Evolutionary conservation across 2,329 filamentous ascomycete genomes (phyloP).

Genomic region (Diaporthe batatas): DNA sequence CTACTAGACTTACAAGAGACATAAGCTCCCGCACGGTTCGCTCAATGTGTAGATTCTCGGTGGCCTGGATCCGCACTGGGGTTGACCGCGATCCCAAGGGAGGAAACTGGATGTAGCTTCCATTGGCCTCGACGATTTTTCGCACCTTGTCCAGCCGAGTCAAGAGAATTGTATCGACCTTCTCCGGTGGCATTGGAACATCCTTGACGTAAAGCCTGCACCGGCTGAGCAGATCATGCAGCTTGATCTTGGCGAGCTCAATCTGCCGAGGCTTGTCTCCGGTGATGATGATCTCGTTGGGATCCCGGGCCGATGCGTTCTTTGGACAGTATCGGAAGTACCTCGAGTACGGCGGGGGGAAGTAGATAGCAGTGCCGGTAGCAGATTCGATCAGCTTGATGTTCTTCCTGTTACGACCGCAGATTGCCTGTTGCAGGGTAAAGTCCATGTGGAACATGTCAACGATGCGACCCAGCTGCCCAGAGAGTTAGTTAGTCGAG

Average conservation of each 20-base stretch:
- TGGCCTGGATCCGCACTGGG: slow-evolving; percentile 90
- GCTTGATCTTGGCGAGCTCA: slow-evolving; percentile 87
- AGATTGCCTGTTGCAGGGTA: slow-evolving; percentile 90
- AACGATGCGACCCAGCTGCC: slow-evolving; percentile 77
- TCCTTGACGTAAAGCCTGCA: slow-evolving; percentile 93
- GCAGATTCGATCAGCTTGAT: slow-evolving; percentile 98
- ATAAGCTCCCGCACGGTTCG: slow-evolving; percentile 96
- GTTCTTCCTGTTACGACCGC: slow-evolving; percentile 94
- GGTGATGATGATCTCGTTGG: slow-evolving; percentile 94
- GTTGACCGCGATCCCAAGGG: slow-evolving; percentile 87
- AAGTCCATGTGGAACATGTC: slow-evolving; percentile 87
- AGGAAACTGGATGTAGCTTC: slow-evolving; percentile 94
- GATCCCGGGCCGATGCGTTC: slow-evolving; percentile 83
- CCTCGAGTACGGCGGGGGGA: slow-evolving; percentile 92
- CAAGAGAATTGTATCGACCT: slow-evolving; percentile 94
- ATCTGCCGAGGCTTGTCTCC: slow-evolving; percentile 89
- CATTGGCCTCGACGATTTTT: slow-evolving; percentile 97
- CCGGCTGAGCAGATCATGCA: slow-evolving; percentile 85
- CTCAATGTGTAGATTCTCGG: slow-evolving; percentile 93
- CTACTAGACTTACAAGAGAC: slow-evolving; percentile 76
- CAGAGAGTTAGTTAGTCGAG: slow-evolving; percentile 50
- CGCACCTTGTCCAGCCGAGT: slow-evolving; percentile 95
- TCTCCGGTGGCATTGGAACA: slow-evolving; percentile 87
- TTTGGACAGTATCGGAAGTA: slow-evolving; percentile 91
- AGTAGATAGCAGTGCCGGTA: slow-evolving; percentile 97